These are phyloP conservation scores for Laetiporus sulphureus DNA, from an alignment of 1,284 basidiomycete genomes.

Conservation along the genomic window DNA sequence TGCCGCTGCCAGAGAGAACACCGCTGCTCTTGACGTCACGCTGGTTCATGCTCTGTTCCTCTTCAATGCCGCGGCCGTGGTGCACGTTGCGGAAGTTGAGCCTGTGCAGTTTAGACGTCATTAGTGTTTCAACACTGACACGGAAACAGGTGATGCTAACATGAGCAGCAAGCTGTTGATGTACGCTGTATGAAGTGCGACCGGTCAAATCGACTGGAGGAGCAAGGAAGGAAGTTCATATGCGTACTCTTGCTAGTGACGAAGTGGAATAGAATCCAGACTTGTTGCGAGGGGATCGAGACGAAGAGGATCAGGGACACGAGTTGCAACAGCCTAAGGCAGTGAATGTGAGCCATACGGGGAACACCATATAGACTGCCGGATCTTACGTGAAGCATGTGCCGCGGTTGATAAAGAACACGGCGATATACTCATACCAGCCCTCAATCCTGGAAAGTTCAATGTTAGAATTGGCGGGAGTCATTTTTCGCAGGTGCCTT, in stretches of 20 bases:
- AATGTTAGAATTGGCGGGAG: too few relatives aligned
- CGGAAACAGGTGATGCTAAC: conserved; percentile 7
- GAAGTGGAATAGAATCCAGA: conserved; percentile 34
- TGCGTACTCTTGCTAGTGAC: conserved; percentile 27
- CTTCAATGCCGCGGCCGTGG: conserved; percentile 29
- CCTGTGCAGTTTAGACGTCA: conserved; percentile 11
- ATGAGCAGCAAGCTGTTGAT: conserved; percentile 20
- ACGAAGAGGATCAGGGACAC: conserved; percentile 22
- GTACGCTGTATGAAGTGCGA: conserved; percentile 13
- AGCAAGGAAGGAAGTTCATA: background rate
- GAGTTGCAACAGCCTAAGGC: conserved; percentile 19
- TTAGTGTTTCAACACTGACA: background rate
- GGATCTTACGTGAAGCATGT: conserved; percentile 21
- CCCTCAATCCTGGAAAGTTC: conserved; percentile 5
- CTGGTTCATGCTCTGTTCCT: conserved; percentile 26
- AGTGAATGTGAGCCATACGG: background rate
- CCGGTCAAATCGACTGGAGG: background rate
- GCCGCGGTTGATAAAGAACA: conserved; percentile 25
- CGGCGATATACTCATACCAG: conserved; percentile 13
- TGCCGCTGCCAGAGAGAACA: conserved; percentile 2
- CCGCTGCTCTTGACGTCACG: conserved; percentile 11
- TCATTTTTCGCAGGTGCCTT: too few relatives aligned
- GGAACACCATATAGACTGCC: background rate
- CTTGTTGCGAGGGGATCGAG: conserved; percentile 22
- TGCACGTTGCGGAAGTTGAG: conserved; percentile 28